Percentiles rank a stretch among this genome's conserved stretches.
These are phyloP conservation scores for Cystobasidiaceae sp. DNA, from an alignment of 1,284 basidiomycete genomes.

Conservation along the genomic window DNA sequence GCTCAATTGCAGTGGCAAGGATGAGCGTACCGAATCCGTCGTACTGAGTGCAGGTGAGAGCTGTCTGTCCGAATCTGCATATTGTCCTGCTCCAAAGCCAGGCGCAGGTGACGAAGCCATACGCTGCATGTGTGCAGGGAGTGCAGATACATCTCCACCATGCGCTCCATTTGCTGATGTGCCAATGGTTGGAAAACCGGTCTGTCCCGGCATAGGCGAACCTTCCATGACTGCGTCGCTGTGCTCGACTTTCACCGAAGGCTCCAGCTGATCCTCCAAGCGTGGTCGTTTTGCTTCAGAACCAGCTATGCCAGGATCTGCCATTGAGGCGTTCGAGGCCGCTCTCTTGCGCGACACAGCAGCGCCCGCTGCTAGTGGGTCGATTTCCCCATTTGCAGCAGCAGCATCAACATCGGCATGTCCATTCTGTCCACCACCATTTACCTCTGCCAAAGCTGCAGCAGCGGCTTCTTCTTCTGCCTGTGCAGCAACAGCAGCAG, in stretches of 20 bases:
- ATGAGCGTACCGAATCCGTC: not conserved
- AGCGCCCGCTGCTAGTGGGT: no score
- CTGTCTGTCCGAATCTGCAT: slow-evolving; percentile 7
- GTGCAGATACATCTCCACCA: not conserved
- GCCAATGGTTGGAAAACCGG: no score
- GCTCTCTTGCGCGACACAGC: slow-evolving; percentile 13
- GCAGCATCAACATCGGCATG: no score
- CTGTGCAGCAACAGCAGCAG: no score
- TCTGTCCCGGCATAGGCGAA: no score
- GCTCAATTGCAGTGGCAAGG: not conserved
- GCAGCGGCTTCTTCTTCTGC: no score
- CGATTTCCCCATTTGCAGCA: no score
- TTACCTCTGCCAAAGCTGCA: no score
- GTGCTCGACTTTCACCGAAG: slow-evolving; percentile 5
- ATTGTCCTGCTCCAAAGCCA: not conserved
- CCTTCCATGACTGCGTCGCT: slow-evolving; percentile 1
- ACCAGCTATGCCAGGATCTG: not conserved
- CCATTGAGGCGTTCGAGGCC: slow-evolving; percentile 5
- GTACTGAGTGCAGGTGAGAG: not conserved
- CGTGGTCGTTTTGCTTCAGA: no score
- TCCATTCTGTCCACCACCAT: no score
- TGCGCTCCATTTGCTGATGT: not conserved
- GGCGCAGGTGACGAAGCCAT: slow-evolving; percentile 12
- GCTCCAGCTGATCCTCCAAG: no score
- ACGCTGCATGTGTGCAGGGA: slow-evolving; percentile 5